Evolutionary conservation across 139 green algal species (phyloP).

Genomic region (Pleodorina starrii): DNA sequence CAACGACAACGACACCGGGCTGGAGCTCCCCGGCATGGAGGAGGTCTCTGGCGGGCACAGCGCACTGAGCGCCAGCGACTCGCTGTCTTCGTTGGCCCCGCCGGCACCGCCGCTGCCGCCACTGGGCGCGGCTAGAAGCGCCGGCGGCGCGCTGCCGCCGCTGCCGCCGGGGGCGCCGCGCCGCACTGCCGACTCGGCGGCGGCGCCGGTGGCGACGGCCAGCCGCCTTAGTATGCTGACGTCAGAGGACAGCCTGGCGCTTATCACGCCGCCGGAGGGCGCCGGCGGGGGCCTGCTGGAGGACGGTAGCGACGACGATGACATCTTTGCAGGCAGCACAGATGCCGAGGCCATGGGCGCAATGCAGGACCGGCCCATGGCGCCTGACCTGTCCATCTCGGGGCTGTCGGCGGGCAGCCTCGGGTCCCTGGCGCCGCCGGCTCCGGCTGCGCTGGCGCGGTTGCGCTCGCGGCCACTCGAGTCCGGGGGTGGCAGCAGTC

Average conservation of each 20-base stretch:
- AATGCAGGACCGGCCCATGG: not conserved
- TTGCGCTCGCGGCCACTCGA: too few relatives aligned
- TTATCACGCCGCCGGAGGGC: slow-evolving; percentile 28
- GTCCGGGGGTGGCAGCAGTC: too few relatives aligned
- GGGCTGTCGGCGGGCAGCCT: not conserved
- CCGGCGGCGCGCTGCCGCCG: not conserved
- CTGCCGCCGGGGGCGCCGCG: slow-evolving; percentile 9
- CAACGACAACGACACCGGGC: not conserved
- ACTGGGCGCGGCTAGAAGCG: too few relatives aligned
- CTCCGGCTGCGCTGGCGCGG: too few relatives aligned
- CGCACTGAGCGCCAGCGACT: not conserved
- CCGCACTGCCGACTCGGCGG: not conserved
- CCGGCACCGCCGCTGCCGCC: not conserved
- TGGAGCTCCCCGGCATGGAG: slow-evolving; percentile 8
- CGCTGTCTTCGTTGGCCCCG: not conserved
- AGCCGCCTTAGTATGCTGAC: not conserved
- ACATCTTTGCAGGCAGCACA: slow-evolving; percentile 23
- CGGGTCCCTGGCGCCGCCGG: not conserved
- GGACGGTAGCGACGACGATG: not conserved
- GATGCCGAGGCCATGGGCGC: not conserved
- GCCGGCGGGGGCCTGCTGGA: not conserved
- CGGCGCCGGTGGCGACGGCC: not conserved
- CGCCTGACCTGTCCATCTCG: not conserved
- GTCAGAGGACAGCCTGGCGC: slow-evolving; percentile 31
- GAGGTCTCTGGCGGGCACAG: too few relatives aligned